phyloP scores from a whole-genome alignment of 2,329 filamentous ascomycete species.

The Amylocarpus encephaloides region DNA sequence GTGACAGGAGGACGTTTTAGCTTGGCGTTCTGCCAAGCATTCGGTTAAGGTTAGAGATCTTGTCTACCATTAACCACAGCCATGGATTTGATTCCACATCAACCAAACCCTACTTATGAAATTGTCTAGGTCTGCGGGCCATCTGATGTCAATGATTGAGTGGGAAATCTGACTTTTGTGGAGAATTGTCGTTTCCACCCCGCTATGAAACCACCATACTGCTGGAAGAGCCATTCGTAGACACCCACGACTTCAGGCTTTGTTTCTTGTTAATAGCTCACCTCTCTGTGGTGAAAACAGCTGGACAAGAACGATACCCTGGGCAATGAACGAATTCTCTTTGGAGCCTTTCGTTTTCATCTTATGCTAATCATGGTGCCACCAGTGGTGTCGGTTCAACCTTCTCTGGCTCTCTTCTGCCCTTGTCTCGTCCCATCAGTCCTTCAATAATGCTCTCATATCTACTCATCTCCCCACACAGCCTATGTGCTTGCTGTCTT shows the following conservation, averaged over 20 bases:
- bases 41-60: not conserved
- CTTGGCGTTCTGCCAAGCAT: conserved; percentile 3
- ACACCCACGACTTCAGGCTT: too few species aligned
- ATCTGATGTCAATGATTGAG: too few species aligned
- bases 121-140: too few species aligned
- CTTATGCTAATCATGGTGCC: conserved; percentile 11
- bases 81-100: not conserved
- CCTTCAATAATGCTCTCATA: conserved; percentile 23
- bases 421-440: conserved; percentile 10
- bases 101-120: too few species aligned
- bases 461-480: conserved; percentile 17
- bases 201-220: too few species aligned
- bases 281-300: too few species aligned
- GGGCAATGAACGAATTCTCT: too few species aligned
- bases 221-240: too few species aligned
- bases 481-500: conserved; percentile 8
- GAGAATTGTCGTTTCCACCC: too few species aligned
- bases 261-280: too few species aligned
- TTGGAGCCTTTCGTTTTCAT: not conserved
- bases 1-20: not conserved
- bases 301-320: too few species aligned
- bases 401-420: conserved; percentile 3
- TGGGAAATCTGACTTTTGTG: too few species aligned
- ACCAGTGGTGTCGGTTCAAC: conserved; percentile 7
- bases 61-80: not conserved